Conservation (phyloP, 23 red algal species). For the Agarophyton chilense region DNA sequence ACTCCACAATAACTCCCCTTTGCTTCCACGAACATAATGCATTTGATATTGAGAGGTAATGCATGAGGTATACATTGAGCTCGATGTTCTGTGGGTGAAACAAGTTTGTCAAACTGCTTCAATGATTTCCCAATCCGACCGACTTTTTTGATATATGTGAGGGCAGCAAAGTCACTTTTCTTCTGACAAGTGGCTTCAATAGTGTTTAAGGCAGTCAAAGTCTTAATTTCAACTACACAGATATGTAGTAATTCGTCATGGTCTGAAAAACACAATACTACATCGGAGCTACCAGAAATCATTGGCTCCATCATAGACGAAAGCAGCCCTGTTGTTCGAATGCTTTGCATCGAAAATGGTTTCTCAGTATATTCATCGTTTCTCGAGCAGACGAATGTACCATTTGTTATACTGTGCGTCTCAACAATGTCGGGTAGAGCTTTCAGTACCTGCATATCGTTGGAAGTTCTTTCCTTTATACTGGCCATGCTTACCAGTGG, state of each 20-base stretch:
- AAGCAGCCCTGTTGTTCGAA: neutral
- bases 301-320: neutral
- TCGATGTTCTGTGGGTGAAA: neutral
- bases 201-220: neutral
- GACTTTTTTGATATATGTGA: neutral
- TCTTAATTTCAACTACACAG: neutral
- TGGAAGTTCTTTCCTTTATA: constrained; percentile 7
- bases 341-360: neutral
- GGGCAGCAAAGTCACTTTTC: neutral
- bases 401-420: neutral
- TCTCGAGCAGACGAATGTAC: neutral
- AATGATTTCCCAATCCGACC: neutral
- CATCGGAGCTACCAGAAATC: constrained; percentile 12
- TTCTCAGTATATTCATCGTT: neutral
- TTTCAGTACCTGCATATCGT: neutral
- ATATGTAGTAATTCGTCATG: neutral
- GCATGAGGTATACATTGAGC: constrained; percentile 2
- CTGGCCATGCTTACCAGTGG: neutral
- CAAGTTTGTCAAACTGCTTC: neutral
- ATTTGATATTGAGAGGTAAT: neutral
- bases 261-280: neutral
- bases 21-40: neutral
- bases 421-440: neutral
- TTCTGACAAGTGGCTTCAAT: neutral
- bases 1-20: constrained; percentile 10